A percentile compares a stretch with the other conserved stretches of the same genome.
phyloP scores from a whole-genome alignment of 148 eudicot genomes.

The Spergularia marina region DNA sequence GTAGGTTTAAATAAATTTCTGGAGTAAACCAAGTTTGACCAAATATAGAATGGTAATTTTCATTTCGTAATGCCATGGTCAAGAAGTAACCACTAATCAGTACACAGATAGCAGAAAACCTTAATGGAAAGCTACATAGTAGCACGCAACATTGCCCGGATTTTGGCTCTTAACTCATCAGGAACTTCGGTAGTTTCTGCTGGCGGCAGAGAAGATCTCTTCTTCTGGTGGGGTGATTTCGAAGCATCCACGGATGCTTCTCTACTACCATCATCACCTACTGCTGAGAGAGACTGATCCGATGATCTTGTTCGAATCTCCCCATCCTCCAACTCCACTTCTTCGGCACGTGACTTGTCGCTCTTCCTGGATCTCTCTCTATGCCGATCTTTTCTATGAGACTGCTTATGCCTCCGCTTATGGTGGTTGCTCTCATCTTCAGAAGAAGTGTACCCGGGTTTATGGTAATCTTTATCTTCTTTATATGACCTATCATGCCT shows the following conservation, averaged over 20 bases:
- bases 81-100: not conserved
- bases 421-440: slow-evolving; percentile 25
- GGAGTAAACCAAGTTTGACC: not conserved
- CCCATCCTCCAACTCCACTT: slow-evolving; percentile 79
- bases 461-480: slow-evolving; percentile 19
- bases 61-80: not conserved
- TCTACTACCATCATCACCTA: slow-evolving; percentile 38
- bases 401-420: slow-evolving; percentile 32
- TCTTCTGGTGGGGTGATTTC: slow-evolving; percentile 37
- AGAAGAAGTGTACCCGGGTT: slow-evolving; percentile 22
- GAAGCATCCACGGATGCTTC: slow-evolving; percentile 51
- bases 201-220: slow-evolving; percentile 49
- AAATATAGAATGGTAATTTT: not conserved
- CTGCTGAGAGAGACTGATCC: slow-evolving; percentile 44
- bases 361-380: slow-evolving; percentile 32
- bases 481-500: slow-evolving; percentile 23
- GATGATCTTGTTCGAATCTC: slow-evolving; percentile 63
- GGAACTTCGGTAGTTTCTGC: slow-evolving; percentile 61
- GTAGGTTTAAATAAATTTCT: no score
- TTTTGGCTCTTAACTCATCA: slow-evolving; percentile 91
- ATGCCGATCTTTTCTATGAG: slow-evolving; percentile 30
- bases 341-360: slow-evolving; percentile 33
- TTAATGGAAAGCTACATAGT: slow-evolving; percentile 34
- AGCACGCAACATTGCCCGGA: slow-evolving; percentile 89
- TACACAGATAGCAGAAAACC: not conserved